phyloP scores from a whole-genome alignment of 2,329 filamentous ascomycete species.

The Exophiala bonariae region DNA sequence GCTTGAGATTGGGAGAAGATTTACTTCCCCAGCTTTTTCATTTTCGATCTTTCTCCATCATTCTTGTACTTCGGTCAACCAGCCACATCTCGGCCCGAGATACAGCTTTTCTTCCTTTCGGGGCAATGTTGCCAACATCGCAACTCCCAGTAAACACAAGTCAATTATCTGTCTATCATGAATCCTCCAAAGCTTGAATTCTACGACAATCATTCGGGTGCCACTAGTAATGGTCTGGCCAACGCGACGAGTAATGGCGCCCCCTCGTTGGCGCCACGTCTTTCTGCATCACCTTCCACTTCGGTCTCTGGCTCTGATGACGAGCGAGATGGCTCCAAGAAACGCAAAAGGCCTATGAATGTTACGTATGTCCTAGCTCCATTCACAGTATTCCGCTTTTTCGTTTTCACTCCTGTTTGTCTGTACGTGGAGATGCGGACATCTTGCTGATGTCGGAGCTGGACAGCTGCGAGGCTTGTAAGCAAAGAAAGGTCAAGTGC shows the following conservation, averaged over 20 bases:
- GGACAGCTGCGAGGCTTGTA: slow-evolving; percentile 44
- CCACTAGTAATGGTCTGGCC: slow-evolving; percentile 10
- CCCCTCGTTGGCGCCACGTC: background rate
- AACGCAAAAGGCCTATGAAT: slow-evolving; percentile 57
- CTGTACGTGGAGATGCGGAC: slow-evolving; percentile 2
- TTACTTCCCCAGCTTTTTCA: slow-evolving; percentile 20
- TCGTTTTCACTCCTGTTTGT: background rate
- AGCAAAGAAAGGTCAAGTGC: slow-evolving; percentile 47
- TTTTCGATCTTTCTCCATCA: background rate
- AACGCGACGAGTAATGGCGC: background rate
- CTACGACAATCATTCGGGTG: slow-evolving; percentile 11
- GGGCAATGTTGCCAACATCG: slow-evolving; percentile 6
- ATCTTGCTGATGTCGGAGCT: slow-evolving; percentile 18
- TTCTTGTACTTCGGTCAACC: slow-evolving; percentile 12
- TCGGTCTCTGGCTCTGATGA: slow-evolving; percentile 45
- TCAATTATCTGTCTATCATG: slow-evolving; percentile 5
- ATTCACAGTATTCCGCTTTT: background rate
- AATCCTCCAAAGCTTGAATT: slow-evolving; percentile 27
- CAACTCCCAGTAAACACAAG: too few species aligned
- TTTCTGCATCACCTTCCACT: slow-evolving; percentile 9
- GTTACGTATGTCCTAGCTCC: slow-evolving; percentile 27
- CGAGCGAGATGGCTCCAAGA: slow-evolving; percentile 44
- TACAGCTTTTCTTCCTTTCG: slow-evolving; percentile 6
- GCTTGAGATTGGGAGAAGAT: too few species aligned
- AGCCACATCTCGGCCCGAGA: slow-evolving; percentile 14